Conservation (phyloP, 2,329 filamentous ascomycete genomes). For the Thielaviopsis ethacetica region DNA sequence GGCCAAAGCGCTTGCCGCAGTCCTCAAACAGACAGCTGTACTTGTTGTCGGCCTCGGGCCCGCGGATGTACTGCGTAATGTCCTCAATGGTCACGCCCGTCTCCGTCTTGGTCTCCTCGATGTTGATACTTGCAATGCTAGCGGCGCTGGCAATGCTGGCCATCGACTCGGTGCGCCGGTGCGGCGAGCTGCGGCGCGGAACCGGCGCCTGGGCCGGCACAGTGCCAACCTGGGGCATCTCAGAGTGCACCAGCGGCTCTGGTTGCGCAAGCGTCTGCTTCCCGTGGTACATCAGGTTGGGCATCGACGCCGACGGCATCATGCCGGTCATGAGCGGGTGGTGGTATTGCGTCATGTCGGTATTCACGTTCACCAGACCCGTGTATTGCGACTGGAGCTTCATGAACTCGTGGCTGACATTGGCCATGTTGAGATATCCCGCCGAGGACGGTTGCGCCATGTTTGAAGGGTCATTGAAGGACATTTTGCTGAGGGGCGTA, state of each 20-base stretch:
- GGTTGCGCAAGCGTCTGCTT: neutral
- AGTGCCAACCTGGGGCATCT: neutral
- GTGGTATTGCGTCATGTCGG: constrained; percentile 10
- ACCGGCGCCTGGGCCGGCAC: neutral
- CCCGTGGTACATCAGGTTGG: constrained; percentile 7
- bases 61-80: constrained; percentile 57
- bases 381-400: constrained; percentile 19
- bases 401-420: constrained; percentile 28
- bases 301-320: constrained; percentile 4
- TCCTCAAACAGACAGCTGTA: constrained; percentile 63
- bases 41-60: constrained; percentile 60
- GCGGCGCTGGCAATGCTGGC: constrained; percentile 41
- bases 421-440: constrained; percentile 40
- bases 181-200: constrained; percentile 18
- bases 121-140: constrained; percentile 45
- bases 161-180: constrained; percentile 42
- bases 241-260: neutral
- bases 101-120: constrained; percentile 50
- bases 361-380: neutral
- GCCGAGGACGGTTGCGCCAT: constrained; percentile 28
- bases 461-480: constrained; percentile 26
- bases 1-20: constrained; percentile 82
- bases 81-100: constrained; percentile 82
- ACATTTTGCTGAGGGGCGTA: constrained; percentile 20
- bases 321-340: constrained; percentile 9